Base-by-base conservation (phyloP, 148 eudicot genomes). In the Chenopodium formosanum region DNA sequence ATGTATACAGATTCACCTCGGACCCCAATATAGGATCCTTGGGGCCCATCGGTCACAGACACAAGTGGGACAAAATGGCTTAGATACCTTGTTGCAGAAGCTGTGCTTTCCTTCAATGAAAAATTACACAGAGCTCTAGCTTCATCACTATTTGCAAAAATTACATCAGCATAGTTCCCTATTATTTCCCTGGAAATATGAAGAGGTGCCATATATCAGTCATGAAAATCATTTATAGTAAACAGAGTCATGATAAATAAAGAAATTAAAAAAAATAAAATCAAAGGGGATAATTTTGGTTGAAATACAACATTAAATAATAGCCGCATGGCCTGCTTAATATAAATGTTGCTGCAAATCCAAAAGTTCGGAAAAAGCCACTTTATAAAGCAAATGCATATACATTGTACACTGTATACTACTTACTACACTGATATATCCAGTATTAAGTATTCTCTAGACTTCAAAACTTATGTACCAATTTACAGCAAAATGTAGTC, bases 21-120 rank as follows among this genome's bases (percentile, higher is more conserved):
- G 47, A 94, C 90, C 31, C 98, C 99, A 66, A 96, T 88, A 79
- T 91, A 96, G 37, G 99, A 96, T 3, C 99, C 99, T 77, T 86
- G 87, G 31, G 90, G 90, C 48, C 99, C 99, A 50, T 96, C 98
- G 37, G 99, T 96, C 22, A 96, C 97, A 0, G 99, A 96, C 29
- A 96, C 95, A 19, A 96, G 85, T 9, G 99, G 99, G 50, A 96
- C 91, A 72, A 94, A 94, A 83, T 94, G 99, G 88, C 99, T 96
- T 53, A 96, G 82, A 83, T 96, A 96, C 84, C 95, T 90, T 74
- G 99, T 82, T 50, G 98, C 91, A 19, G 93, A 86, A 23, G 85
- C 34, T 0, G 95, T 91, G 82, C 90, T 94, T 84, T 96, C 99
- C 63, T 89, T 77, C 14, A 89, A 68, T 27, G 97, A 88, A 70